These are phyloP conservation scores for Pyrus pyrifolia DNA, from an alignment of 306 rosid genomes.

Conservation along the genomic window DNA sequence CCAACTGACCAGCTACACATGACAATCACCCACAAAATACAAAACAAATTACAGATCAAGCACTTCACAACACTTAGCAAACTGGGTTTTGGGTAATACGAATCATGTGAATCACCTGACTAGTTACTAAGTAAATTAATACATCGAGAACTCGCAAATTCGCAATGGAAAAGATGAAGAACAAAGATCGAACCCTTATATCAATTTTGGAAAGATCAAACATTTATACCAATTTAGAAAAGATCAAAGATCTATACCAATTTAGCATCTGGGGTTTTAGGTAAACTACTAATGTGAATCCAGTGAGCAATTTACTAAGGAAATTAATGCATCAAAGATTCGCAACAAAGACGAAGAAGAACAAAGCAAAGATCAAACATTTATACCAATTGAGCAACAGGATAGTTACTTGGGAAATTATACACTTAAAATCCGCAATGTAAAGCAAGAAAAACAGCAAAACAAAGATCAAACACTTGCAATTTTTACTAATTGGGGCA, in stretches of 20 bases:
- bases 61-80: background rate
- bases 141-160: background rate
- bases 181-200: background rate
- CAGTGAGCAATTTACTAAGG: background rate
- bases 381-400: background rate
- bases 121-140: background rate
- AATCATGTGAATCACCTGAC: background rate
- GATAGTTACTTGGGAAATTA: background rate
- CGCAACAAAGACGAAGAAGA: background rate
- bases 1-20: conserved; percentile 71
- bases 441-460: background rate
- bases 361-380: background rate
- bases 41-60: background rate
- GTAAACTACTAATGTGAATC: background rate
- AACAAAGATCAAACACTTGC: background rate
- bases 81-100: background rate
- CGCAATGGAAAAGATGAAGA: background rate
- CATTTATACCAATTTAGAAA: background rate
- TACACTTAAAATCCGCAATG: background rate
- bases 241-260: too few relatives aligned
- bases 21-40: background rate
- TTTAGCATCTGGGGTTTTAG: background rate
- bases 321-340: background rate
- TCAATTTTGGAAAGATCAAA: too few relatives aligned
- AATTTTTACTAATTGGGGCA: background rate